These are phyloP conservation scores for Xanthoparmelia taractica DNA, from an alignment of 495 filamentous ascomycete species.

Conservation along the genomic window DNA sequence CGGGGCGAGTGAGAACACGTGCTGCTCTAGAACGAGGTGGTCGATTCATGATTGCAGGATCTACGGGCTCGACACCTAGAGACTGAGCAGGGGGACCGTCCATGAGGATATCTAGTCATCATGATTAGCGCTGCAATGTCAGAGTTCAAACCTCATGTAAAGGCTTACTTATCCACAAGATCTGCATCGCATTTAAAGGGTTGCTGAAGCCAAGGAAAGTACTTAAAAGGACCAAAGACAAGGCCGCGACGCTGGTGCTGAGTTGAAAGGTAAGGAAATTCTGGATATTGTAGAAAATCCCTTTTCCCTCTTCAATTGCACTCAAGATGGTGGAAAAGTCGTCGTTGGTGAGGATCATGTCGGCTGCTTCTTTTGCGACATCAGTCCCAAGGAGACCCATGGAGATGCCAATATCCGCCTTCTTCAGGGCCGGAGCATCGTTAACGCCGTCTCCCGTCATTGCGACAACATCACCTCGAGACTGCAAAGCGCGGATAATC, in stretches of 20 bases:
- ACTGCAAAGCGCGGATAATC: slow-evolving; percentile 84
- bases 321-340: slow-evolving; percentile 95
- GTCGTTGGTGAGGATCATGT: slow-evolving; percentile 98
- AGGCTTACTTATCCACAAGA: slow-evolving; percentile 96
- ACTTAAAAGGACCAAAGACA: slow-evolving; percentile 84
- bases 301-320: slow-evolving; percentile 97
- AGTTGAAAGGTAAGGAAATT: slow-evolving; percentile 99
- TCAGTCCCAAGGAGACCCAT: slow-evolving; percentile 96
- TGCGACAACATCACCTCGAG: slow-evolving; percentile 91
- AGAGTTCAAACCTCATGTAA: neutral
- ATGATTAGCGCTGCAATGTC: neutral
- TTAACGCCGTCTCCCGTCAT: slow-evolving; percentile 99
- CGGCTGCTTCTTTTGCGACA: slow-evolving; percentile 97
- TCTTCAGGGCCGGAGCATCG: slow-evolving; percentile 92
- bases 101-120: slow-evolving; percentile 87
- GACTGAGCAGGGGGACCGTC: slow-evolving; percentile 97
- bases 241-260: slow-evolving; percentile 89
- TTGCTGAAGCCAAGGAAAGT: slow-evolving; percentile 88
- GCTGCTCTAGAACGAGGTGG: slow-evolving; percentile 80
- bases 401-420: slow-evolving; percentile 94
- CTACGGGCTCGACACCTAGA: slow-evolving; percentile 90
- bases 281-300: slow-evolving; percentile 98
- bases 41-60: slow-evolving; percentile 86
- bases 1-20: slow-evolving; percentile 72
- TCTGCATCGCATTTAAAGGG: slow-evolving; percentile 97